Evolutionary conservation across 2,329 filamentous ascomycete species (phyloP).

Genomic region (Dothidotthia symphoricarpi): DNA sequence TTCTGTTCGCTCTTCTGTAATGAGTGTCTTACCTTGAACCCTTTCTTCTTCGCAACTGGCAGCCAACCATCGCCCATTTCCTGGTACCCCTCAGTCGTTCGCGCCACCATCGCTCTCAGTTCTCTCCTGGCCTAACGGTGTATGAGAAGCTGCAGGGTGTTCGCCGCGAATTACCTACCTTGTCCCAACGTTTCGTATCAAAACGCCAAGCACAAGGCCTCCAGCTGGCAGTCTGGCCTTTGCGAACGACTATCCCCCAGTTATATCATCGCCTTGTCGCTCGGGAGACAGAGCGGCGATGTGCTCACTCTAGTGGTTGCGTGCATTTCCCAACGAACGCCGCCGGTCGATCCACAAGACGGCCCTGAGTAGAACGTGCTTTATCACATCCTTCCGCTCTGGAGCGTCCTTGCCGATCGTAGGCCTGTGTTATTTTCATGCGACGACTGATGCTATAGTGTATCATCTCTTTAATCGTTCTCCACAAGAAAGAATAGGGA

Average conservation of each 20-base stretch:
- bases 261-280: constrained; percentile 28
- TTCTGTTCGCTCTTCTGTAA: constrained; percentile 36
- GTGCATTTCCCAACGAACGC: constrained; percentile 27
- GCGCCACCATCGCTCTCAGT: constrained; percentile 18
- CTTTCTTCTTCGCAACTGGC: constrained; percentile 23
- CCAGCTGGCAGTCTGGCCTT: constrained; percentile 25
- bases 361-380: constrained; percentile 38
- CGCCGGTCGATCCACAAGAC: constrained; percentile 30
- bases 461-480: constrained; percentile 38
- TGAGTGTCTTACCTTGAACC: constrained; percentile 32
- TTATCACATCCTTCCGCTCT: constrained; percentile 38
- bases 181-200: constrained; percentile 35
- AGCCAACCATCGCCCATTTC: constrained; percentile 18
- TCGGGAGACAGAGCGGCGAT: constrained; percentile 38
- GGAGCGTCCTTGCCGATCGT: constrained; percentile 30
- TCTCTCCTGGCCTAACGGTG: constrained; percentile 24
- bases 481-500: constrained; percentile 43
- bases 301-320: constrained; percentile 37
- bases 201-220: constrained; percentile 30
- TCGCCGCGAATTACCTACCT: constrained; percentile 24
- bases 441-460: constrained; percentile 39
- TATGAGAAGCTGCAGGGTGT: constrained; percentile 25
- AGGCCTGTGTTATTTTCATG: constrained; percentile 32
- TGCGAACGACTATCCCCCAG: constrained; percentile 17
- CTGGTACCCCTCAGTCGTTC: constrained; percentile 19